Conservation (phyloP, 2,329 filamentous ascomycete species). For the Aspergillus japonicus region DNA sequence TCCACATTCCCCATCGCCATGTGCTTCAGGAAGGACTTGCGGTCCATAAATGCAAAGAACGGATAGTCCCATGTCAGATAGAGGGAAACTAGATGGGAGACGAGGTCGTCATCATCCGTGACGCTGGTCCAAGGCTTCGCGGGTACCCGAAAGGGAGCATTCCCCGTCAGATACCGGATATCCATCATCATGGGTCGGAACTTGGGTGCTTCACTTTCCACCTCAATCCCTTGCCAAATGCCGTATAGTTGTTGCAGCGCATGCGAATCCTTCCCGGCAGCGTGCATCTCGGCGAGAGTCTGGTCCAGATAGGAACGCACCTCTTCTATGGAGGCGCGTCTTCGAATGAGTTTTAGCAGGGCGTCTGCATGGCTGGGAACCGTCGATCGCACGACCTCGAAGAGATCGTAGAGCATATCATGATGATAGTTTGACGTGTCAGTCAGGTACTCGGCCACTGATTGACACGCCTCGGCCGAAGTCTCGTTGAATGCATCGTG, state of each 20-base stretch:
- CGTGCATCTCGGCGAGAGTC: conserved; percentile 11
- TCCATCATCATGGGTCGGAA: conserved; percentile 28
- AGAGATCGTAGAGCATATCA: conserved; percentile 29
- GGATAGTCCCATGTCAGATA: conserved; percentile 94
- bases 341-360: conserved; percentile 29
- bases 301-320: conserved; percentile 26
- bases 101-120: conserved; percentile 70
- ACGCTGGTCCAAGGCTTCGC: conserved; percentile 70
- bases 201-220: conserved; percentile 21
- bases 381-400: conserved; percentile 26
- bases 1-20: conserved; percentile 36
- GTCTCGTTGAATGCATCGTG: neutral
- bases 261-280: conserved; percentile 7
- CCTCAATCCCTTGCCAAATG: conserved; percentile 17
- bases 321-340: conserved; percentile 25
- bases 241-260: conserved; percentile 13
- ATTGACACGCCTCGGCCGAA: neutral
- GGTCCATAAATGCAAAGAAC: conserved; percentile 78
- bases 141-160: conserved; percentile 24
- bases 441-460: neutral
- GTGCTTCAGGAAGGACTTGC: conserved; percentile 67
- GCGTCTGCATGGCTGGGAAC: conserved; percentile 19
- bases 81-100: conserved; percentile 81
- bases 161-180: conserved; percentile 26
- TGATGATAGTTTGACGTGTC: conserved; percentile 22